Evolutionary conservation across 371 early-diverging fungal species (phyloP).

Genomic region (Dichotomocladium elegans): DNA sequence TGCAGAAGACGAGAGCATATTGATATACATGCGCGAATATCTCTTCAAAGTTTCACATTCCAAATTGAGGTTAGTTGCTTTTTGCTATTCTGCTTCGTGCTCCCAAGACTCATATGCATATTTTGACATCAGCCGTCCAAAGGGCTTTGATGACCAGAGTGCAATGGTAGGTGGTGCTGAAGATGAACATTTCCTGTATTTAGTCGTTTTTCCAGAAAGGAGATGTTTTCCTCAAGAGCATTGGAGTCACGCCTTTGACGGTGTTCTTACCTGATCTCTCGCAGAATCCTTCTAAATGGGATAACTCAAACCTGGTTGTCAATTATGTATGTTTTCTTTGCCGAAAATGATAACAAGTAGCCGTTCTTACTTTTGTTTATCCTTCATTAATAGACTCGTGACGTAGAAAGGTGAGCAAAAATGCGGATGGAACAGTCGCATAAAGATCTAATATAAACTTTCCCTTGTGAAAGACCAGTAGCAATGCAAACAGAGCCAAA

Average conservation of each 20-base stretch:
- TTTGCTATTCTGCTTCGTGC: no score
- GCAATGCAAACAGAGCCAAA: constrained; percentile 10
- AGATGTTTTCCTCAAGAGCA: constrained; percentile 50
- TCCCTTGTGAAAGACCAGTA: constrained; percentile 2
- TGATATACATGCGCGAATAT: constrained; percentile 72
- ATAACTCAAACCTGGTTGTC: no score
- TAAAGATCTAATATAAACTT: background rate
- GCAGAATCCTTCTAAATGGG: constrained; percentile 3
- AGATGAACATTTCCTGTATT: background rate
- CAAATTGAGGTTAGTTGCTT: constrained; percentile 45
- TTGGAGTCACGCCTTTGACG: constrained; percentile 69
- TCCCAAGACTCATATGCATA: no score
- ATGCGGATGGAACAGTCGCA: background rate
- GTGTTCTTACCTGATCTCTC: constrained; percentile 60
- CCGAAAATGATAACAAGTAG: no score
- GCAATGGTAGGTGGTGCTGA: constrained; percentile 10
- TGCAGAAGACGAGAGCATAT: constrained; percentile 71
- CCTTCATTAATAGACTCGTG: background rate
- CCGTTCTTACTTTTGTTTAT: no score
- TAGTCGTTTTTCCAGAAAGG: constrained; percentile 27
- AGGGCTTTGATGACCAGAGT: constrained; percentile 17
- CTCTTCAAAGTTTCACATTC: constrained; percentile 68
- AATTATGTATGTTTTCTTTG: no score
- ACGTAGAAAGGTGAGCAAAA: constrained; percentile 7
- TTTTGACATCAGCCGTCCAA: constrained; percentile 23